These are phyloP conservation scores for Syzygium grande DNA, from an alignment of 345 rosid species.

Conservation along the genomic window DNA sequence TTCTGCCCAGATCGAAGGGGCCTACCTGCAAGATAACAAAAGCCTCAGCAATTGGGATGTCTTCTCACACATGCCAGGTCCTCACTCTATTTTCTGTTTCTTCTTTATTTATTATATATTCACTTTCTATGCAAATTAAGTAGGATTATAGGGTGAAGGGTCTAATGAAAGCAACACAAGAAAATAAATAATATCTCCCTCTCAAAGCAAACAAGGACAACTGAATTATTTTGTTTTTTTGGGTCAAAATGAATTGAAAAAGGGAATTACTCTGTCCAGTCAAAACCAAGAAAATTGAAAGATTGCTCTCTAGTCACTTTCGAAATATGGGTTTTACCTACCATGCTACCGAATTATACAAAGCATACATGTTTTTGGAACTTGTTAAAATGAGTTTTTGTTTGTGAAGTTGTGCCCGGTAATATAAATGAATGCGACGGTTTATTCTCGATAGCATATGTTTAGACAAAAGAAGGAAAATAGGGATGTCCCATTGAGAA, in stretches of 20 bases:
- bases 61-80: slow-evolving; percentile 13
- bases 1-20: slow-evolving; percentile 17
- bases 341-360: background rate
- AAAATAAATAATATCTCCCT: background rate
- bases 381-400: background rate
- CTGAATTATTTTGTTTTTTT: background rate
- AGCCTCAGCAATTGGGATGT: slow-evolving; percentile 24
- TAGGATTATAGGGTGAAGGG: background rate
- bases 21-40: slow-evolving; percentile 6
- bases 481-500: background rate
- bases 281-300: background rate
- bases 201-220: background rate
- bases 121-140: background rate
- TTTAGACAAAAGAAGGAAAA: background rate
- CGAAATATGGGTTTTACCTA: background rate
- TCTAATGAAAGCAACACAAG: background rate
- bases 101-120: background rate
- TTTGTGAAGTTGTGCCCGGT: background rate
- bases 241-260: background rate
- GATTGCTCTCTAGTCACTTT: background rate
- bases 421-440: background rate
- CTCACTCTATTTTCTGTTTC: background rate
- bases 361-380: background rate
- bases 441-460: background rate
- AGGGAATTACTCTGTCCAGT: background rate